Base-by-base conservation (phyloP, 2,329 filamentous ascomycete species). In the Emergomyces orientalis region DNA sequence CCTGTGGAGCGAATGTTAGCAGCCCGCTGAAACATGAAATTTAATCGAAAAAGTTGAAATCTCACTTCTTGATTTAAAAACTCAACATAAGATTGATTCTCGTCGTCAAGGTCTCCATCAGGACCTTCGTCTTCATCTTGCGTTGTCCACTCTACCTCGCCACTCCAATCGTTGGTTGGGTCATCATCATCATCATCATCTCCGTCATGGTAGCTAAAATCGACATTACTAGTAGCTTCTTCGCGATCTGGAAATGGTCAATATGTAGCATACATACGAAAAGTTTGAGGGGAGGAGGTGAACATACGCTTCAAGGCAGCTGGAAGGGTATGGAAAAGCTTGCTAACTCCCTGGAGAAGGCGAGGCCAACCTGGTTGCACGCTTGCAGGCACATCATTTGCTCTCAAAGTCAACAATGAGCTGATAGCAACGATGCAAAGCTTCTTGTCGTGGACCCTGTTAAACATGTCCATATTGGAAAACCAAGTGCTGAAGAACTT, bases 401-500 rank as follows among this genome's bases (percentile, higher is more conserved):
- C 86, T 65, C 84, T 86, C 63, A 99, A 78, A 55, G 87, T 89
- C 60, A 99, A 84, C 13, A 99, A 84, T 6, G 91, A 84, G 64
- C 90, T 88, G 69, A 99, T 97, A 56, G 92, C 93, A 22, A 92
- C 90, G 70, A 99, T 97, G 66, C 91, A 97, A 32, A 99, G 82
- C 81, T 97, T 99, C 84, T 99, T 99, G 80, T 99, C 94, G 74
- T 99, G 94, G 2, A 99, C 94, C 51, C 94, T 85, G 60, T 86
- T 89, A 79, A 99, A 97, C 71, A 86, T 88, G 66, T 96, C 89
- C 79, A 99, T 99, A 78, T 88, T 95, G 51, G 90, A 90, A 76
- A 99, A 99, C 94, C 94, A 99, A 64, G 95, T 80, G 77, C 90
- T 96, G 81, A 99, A 99, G 80, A 99, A 99, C 73, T 95, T 95